phyloP scores from a whole-genome alignment of 2,329 filamentous ascomycete species.

The Cladosporium colombiae region DNA sequence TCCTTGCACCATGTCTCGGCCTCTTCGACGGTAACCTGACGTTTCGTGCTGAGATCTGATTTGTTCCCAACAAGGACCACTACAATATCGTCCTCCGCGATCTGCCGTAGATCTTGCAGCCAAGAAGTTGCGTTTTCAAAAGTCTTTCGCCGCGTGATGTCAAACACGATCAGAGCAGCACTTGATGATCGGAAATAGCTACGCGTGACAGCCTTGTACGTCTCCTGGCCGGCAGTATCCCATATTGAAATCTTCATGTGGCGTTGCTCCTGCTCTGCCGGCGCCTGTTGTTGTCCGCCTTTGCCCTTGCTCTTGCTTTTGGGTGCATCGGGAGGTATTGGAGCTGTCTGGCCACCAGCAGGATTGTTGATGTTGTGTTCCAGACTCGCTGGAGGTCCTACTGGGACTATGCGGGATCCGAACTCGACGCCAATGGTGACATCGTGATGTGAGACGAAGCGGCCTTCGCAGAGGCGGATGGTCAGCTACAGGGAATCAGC shows the following conservation, averaged over 20 bases:
- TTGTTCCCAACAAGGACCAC: conserved; percentile 97
- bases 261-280: conserved; percentile 53
- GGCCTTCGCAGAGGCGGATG: conserved; percentile 92
- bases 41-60: conserved; percentile 66
- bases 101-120: conserved; percentile 90
- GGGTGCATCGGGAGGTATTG: conserved; percentile 24
- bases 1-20: conserved; percentile 84
- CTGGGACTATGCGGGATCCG: conserved; percentile 86
- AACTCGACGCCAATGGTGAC: conserved; percentile 98
- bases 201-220: conserved; percentile 90
- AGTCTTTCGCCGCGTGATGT: conserved; percentile 82
- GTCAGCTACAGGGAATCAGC: conserved; percentile 60
- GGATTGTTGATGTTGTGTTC: conserved; percentile 57
- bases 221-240: conserved; percentile 97
- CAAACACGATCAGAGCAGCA: conserved; percentile 84
- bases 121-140: conserved; percentile 89
- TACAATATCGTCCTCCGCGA: conserved; percentile 93
- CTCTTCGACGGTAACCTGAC: conserved; percentile 79
- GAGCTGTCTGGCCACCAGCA: conserved; percentile 22
- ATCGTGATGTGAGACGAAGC: conserved; percentile 92
- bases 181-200: conserved; percentile 80
- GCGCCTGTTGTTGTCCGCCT: conserved; percentile 38
- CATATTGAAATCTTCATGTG: conserved; percentile 96
- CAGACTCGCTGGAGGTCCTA: conserved; percentile 75
- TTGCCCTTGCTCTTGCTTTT: conserved; percentile 21